These are phyloP conservation scores for Decorospora gaudefroyi DNA, from an alignment of 2,329 filamentous ascomycete species.

Conservation along the genomic window DNA sequence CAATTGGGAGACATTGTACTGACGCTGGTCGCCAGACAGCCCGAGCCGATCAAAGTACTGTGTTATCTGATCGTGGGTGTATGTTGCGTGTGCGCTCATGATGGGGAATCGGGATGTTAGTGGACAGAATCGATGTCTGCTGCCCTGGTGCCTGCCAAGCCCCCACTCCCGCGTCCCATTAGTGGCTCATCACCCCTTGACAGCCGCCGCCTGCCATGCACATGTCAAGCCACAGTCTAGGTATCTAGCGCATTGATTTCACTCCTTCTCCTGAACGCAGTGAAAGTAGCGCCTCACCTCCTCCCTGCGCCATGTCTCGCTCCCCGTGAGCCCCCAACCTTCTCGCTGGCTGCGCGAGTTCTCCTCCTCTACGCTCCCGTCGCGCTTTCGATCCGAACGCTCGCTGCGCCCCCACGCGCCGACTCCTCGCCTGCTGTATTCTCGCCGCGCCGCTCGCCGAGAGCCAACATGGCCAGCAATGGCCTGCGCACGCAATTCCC, in stretches of 20 bases:
- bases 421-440: conserved; percentile 10
- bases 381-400: conserved; percentile 26
- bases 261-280: conserved; percentile 13
- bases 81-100: conserved; percentile 21
- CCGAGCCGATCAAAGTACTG: conserved; percentile 46
- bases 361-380: conserved; percentile 30
- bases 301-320: conserved; percentile 30
- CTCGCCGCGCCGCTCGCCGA: conserved; percentile 11
- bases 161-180: conserved; percentile 7
- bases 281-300: conserved; percentile 17
- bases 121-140: neutral
- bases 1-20: conserved; percentile 31
- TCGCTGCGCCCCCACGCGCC: conserved; percentile 29
- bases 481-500: conserved; percentile 45
- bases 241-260: too few species aligned
- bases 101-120: conserved; percentile 10
- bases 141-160: conserved; percentile 19
- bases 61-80: conserved; percentile 35
- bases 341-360: conserved; percentile 34
- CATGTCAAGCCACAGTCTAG: too few species aligned
- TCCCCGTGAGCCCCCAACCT: conserved; percentile 34
- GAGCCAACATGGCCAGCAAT: conserved; percentile 39
- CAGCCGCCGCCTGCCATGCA: too few species aligned
- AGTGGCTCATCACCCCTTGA: conserved; percentile 15
- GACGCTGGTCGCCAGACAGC: conserved; percentile 31